phyloP scores from a whole-genome alignment of 2,329 filamentous ascomycete genomes.

The Colletotrichum kahawae region DNA sequence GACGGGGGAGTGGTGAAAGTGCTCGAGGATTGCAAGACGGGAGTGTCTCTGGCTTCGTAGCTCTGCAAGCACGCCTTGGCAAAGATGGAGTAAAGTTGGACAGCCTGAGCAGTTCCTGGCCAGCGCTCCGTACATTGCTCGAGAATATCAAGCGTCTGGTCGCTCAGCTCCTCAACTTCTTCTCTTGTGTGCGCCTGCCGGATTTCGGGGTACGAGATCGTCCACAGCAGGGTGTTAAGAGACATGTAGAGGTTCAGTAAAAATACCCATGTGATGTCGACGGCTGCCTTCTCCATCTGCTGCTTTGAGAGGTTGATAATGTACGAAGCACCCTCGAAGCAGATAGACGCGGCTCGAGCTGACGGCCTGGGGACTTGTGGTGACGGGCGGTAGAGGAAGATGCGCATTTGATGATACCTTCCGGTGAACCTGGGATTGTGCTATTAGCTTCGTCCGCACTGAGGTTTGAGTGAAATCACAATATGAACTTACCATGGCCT shows the following conservation, averaged over 20 bases:
- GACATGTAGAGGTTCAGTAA: constrained; percentile 89
- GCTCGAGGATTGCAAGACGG: constrained; percentile 35
- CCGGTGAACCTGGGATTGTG: constrained; percentile 59
- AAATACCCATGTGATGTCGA: constrained; percentile 95
- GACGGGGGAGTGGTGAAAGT: constrained; percentile 51
- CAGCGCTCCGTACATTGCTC: constrained; percentile 83
- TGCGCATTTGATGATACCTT: constrained; percentile 85
- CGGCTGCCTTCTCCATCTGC: constrained; percentile 76
- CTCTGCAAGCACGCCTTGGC: constrained; percentile 86
- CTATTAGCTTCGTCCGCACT: constrained; percentile 7
- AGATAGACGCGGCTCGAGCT: constrained; percentile 76
- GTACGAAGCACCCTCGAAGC: constrained; percentile 81
- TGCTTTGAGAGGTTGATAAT: constrained; percentile 83
- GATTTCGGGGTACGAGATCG: constrained; percentile 84
- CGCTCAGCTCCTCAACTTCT: constrained; percentile 77
- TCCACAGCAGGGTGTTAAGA: constrained; percentile 91
- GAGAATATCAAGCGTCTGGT: constrained; percentile 78
- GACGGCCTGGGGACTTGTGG: constrained; percentile 91
- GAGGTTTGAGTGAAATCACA: background rate
- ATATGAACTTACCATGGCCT: constrained; percentile 73
- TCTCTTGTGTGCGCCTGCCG: constrained; percentile 74
- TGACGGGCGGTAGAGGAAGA: constrained; percentile 87
- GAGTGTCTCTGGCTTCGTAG: constrained; percentile 68
- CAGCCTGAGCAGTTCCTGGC: constrained; percentile 87
- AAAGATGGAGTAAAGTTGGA: constrained; percentile 85